Evolutionary conservation across 768 basidiomycete species (phyloP), one percentile per base, ranked within the genome.

Genomic region (Lactarius tabidus): DNA sequence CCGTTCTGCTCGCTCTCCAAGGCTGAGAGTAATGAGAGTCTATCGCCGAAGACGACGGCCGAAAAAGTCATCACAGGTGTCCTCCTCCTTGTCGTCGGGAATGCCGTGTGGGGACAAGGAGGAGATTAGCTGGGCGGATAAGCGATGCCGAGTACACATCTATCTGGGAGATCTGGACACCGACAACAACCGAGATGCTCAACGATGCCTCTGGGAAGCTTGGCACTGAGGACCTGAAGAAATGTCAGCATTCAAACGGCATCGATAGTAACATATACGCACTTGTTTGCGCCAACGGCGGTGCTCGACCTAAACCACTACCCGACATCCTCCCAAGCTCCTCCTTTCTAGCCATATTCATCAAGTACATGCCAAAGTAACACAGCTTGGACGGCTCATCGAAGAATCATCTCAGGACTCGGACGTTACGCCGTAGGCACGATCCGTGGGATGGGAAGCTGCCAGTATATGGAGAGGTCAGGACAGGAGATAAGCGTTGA

Each of bases 271-370:
- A 20, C 51, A 12, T 29, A 29, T 17, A 57, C 72, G 56, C 72
- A 93, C 90, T 90, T 93, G 78, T 98, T 90, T 12, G 94, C 95
- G 43, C 95, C 94, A 8, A 95, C 95, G n/a, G 96, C 97, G 0
- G 92, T 94, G 73, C 92, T 95, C 0, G 96, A 96, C 0, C 96
- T 96, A 72, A 98, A 98, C 96, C 96, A 98, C 75, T 94, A 90
- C 1, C 96, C 96, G 0, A 98, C 90, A 69, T 94, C 92, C 91
- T 98, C 15, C 96, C 96, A 1, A 98, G 82, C 70, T 95, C 90
- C 73, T 98, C n/a, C n/a, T 95, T 0, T 96, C 96, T 0, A n/a
- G 95, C 90, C 26, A 95, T 79, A 0, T 95, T 95, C 90, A 98
- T 97, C 54, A 93, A 84, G 75, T 99, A 96, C 8, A 99, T 92